Evolutionary conservation across 2,329 filamentous ascomycete species (phyloP), one percentile per base, ranked within the genome.

Genomic region (Pseudocercospora cruenta): DNA sequence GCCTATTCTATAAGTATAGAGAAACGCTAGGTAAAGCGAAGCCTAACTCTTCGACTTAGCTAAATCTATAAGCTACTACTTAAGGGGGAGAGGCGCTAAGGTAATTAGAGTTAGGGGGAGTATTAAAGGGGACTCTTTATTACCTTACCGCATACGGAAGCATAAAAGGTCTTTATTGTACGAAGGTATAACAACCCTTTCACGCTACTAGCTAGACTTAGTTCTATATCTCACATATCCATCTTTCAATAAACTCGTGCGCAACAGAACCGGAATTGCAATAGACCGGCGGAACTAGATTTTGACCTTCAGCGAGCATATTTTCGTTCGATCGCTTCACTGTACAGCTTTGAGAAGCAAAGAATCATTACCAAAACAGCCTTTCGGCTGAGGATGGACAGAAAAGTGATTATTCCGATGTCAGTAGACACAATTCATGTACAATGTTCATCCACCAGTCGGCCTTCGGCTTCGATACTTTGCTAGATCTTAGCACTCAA

Each of bases 221-320:
- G 24, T 5, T 26, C 24, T 26, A 5, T 26, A 26, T 3, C 24
- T 26, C 24, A 26, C 24, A 26, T 26, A 26, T 26, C 24, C 5
- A 26, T 26, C 24, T 26, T 26, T 26, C 24, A 26, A 28, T n/a
- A n/a, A n/a, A n/a, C 59, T 19, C 53, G 58, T 5, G 36, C 55
- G 8, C n/a, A 55, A 43, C 55, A 58, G 55, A 36, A 58, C 55
- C 55, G 55, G 55, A 39, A 62, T 36, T n/a, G 43, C 21, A 54
- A 31, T 33, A 16, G 16, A 36, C 43, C 24, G 43, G 59, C 19
- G 28, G 10, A 33, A 7, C 54, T 28, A 58, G 54, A 21, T 12
- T 39, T 58, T 36, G 28, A 19, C 22, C 19, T 21, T 21, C 21
- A 16, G 26, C 22, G 51, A 55, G 51, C 51, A 55, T n/a, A 33